These are phyloP conservation scores for Kalanchoe fedtschenkoi DNA, from an alignment of 164 flowering plant species.

Conservation along the genomic window DNA sequence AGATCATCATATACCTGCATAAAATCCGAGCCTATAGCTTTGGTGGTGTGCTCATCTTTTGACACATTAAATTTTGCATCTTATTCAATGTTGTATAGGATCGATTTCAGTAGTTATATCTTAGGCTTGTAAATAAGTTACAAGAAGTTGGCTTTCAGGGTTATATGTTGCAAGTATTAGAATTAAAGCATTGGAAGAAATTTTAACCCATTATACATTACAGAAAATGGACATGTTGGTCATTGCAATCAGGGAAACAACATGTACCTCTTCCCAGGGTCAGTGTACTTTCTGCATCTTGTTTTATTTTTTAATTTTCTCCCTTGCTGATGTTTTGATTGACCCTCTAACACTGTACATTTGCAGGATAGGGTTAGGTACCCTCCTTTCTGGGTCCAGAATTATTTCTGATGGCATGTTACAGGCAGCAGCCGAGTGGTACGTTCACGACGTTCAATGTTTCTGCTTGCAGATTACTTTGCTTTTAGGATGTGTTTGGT, in stretches of 20 bases:
- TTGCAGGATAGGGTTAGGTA: slow-evolving; percentile 90
- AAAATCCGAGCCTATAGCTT: no score
- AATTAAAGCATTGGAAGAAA: no score
- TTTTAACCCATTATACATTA: slow-evolving; percentile 2
- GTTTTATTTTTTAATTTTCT: not conserved
- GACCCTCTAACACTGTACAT: slow-evolving; percentile 1
- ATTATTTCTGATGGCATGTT: slow-evolving; percentile 95
- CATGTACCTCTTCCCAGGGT: slow-evolving; percentile 99
- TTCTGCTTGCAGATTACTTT: not conserved
- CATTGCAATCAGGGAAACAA: slow-evolving; percentile 97
- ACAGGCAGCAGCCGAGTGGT: slow-evolving; percentile 98
- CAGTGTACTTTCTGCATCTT: slow-evolving; percentile 19
- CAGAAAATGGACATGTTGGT: slow-evolving; percentile 84
- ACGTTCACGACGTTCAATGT: slow-evolving; percentile 1
- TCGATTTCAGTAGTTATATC: no score
- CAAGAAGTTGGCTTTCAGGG: no score
- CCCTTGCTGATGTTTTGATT: not conserved
- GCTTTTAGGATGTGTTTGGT: no score
- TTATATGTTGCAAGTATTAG: no score
- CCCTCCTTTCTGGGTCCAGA: slow-evolving; percentile 84
- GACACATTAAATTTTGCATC: no score
- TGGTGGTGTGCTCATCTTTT: no score
- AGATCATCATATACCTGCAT: no score
- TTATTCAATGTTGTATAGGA: no score
- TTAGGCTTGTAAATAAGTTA: no score